A percentile compares a stretch with the other conserved stretches of the same genome.
Evolutionary conservation across 1,139 yeast genomes (phyloP).

Genomic region (Candida buenavistaensis): DNA sequence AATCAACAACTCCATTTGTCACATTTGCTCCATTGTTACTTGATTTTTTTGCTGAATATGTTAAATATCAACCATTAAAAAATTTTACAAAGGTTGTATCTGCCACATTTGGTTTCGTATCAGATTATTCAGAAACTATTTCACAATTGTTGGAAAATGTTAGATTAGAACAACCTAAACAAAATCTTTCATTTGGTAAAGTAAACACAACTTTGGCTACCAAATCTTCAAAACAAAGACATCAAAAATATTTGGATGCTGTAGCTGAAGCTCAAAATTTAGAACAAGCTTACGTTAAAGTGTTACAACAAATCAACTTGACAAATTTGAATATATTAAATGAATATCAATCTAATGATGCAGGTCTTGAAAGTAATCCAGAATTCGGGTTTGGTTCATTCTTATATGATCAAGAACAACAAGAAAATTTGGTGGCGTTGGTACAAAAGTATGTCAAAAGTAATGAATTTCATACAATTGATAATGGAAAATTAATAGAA

Average conservation of each 20-base stretch:
- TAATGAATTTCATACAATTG: slow-evolving; percentile 46
- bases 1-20: slow-evolving; percentile 46
- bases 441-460: slow-evolving; percentile 53
- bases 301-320: slow-evolving; percentile 64
- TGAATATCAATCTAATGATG: slow-evolving; percentile 36
- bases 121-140: slow-evolving; percentile 46
- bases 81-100: slow-evolving; percentile 56
- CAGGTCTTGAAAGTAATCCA: slow-evolving; percentile 57
- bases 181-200: slow-evolving; percentile 63
- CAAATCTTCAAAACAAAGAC: slow-evolving; percentile 26
- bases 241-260: slow-evolving; percentile 30
- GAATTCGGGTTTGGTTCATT: slow-evolving; percentile 87
- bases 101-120: slow-evolving; percentile 56
- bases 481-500: slow-evolving; percentile 52
- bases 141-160: slow-evolving; percentile 55
- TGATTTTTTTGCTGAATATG: slow-evolving; percentile 69
- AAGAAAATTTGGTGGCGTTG: slow-evolving; percentile 43
- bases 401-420: slow-evolving; percentile 56
- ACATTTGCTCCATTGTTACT: slow-evolving; percentile 63
- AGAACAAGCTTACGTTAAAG: slow-evolving; percentile 78
- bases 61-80: slow-evolving; percentile 45
- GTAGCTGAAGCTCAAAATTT: slow-evolving; percentile 49
- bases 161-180: slow-evolving; percentile 54
- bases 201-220: slow-evolving; percentile 29
- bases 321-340: slow-evolving; percentile 56